Percentiles rank a stretch among this genome's conserved stretches.
These are phyloP conservation scores for Plantago lanceolata DNA, from an alignment of 305 asterid genomes.

Conservation along the genomic window DNA sequence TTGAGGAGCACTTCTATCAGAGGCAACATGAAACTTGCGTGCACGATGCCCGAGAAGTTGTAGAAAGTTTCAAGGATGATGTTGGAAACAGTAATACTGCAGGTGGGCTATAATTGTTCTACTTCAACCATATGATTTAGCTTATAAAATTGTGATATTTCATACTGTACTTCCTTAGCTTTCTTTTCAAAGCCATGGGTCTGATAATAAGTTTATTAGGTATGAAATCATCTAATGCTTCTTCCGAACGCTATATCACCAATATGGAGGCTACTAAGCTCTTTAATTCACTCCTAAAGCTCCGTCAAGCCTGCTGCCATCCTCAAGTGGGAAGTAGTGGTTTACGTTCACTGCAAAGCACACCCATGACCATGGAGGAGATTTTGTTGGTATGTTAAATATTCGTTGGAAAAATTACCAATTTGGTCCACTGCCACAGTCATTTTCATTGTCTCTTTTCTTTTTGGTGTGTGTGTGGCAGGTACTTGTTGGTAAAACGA, in stretches of 20 bases:
- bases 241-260: slow-evolving; percentile 56
- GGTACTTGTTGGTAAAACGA: slow-evolving; percentile 93
- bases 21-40: slow-evolving; percentile 93
- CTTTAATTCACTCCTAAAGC: slow-evolving; percentile 91
- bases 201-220: slow-evolving; percentile 35
- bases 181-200: slow-evolving; percentile 23
- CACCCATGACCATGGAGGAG: slow-evolving; percentile 99
- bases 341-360: slow-evolving; percentile 78
- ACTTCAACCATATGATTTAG: slow-evolving; percentile 12
- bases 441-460: slow-evolving; percentile 18
- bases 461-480: slow-evolving; percentile 33
- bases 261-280: slow-evolving; percentile 84
- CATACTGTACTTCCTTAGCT: slow-evolving; percentile 2
- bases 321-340: slow-evolving; percentile 99
- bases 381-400: slow-evolving; percentile 65
- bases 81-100: slow-evolving; percentile 38
- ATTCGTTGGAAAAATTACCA: slow-evolving; percentile 16
- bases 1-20: slow-evolving; percentile 91
- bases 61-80: slow-evolving; percentile 59
- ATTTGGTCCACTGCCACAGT: slow-evolving; percentile 16
- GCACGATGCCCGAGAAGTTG: slow-evolving; percentile 82
- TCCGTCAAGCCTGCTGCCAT: slow-evolving; percentile 99
- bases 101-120: slow-evolving; percentile 37
- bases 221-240: slow-evolving; percentile 36
- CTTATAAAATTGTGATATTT: slow-evolving; percentile 16